phyloP scores from a whole-genome alignment of 331 rosid species.

The Acacia pycnantha region DNA sequence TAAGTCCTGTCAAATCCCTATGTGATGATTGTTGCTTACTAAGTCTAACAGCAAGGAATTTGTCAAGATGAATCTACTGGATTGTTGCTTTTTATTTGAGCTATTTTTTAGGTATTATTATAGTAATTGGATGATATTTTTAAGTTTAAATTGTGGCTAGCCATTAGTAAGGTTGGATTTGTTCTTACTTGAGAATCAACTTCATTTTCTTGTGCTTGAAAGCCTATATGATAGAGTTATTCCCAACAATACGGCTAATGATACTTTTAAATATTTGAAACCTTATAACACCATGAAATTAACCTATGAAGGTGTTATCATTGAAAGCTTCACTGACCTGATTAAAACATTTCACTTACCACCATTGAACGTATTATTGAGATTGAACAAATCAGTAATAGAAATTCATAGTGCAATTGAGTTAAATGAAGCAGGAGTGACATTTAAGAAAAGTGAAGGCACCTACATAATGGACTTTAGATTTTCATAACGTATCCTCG shows the following conservation, averaged over 20 bases:
- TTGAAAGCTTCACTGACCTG: constrained; percentile 44
- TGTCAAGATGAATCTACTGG: constrained; percentile 29
- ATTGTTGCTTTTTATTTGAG: constrained; percentile 41
- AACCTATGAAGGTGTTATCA: background rate
- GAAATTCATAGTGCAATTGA: background rate
- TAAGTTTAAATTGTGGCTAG: constrained; percentile 7
- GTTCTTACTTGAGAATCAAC: constrained; percentile 25
- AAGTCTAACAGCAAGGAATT: too few species aligned
- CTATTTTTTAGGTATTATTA: constrained; percentile 5
- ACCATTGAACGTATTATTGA: background rate
- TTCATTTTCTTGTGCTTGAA: constrained; percentile 37
- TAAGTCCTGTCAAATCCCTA: too few species aligned
- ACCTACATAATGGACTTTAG: background rate
- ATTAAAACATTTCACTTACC: constrained; percentile 33
- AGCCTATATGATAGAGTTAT: background rate
- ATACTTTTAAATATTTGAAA: background rate
- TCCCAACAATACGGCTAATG: background rate
- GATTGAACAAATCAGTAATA: background rate
- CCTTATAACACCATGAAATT: background rate
- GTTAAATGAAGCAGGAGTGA: background rate
- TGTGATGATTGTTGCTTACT: too few species aligned
- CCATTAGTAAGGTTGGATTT: constrained; percentile 16
- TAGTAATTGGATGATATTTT: background rate
- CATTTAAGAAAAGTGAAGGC: background rate
- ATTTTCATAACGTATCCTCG: background rate